Evolutionary conservation across 2,329 filamentous ascomycete genomes (phyloP), one percentile per base, ranked within the genome.

Genomic region (Xylariaceae sp.): DNA sequence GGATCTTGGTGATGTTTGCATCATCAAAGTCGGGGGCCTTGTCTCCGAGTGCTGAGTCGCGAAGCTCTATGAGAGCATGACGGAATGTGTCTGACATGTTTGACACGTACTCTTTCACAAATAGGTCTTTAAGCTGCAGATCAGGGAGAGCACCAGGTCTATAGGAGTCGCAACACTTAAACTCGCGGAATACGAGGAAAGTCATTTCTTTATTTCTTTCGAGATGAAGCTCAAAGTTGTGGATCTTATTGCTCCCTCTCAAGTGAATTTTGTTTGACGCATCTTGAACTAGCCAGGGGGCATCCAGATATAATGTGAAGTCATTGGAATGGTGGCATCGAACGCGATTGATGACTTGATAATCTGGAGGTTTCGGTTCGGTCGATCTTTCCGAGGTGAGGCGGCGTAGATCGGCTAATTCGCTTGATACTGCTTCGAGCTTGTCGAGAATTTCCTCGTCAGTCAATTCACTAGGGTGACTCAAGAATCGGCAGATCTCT

Each of bases 231-330:
- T 45, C 43, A 19, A 45, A 41, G n/a, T 41, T 45, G 23, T 41
- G 37, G 10, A 45, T 41, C 37, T 45, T 41, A 41, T 45, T 41
- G 22, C 43, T 45, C 14, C 43, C 37, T 41, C 43, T 32, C 37
- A 45, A 23, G 20, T 45, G 43, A 19, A 25, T 23, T 23, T 37
- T 16, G 17, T 41, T 37, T 45, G 43, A 38, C 12, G 37, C 43
- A 23, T 38, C 37, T 19, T 45, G 29, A 16, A 45, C 43, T 19
- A 45, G 19, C 32, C 43, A 45, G 17, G 37, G 43, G 5, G 8
- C 17, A 29, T 45, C 43, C 6, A 45, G 16, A 21, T 45, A 45
- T 32, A 45, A n/a, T 22, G 19, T 34, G 5, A 27, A n/a, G 16
- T 36, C 37, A 32, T 32, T 10, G 7, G 37, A 45, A 11, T 41